A percentile compares a stretch with the other conserved stretches of the same genome.
These are phyloP conservation scores for Bipolaris bicolor DNA, from an alignment of 2,329 filamentous ascomycete species.

Conservation along the genomic window DNA sequence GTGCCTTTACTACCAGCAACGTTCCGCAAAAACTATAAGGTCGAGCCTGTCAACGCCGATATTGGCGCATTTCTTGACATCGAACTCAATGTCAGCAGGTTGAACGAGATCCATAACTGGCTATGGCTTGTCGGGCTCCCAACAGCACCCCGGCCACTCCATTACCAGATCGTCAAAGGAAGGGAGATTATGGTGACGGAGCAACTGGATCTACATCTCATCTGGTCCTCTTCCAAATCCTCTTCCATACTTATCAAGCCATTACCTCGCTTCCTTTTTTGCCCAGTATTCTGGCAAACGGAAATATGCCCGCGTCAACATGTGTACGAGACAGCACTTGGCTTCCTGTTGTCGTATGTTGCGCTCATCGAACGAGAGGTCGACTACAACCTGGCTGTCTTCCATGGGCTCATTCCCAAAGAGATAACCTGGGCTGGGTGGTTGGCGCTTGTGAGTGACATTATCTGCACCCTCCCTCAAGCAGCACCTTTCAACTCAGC, in stretches of 20 bases:
- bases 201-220: slow-evolving; percentile 30
- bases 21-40: slow-evolving; percentile 22
- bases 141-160: slow-evolving; percentile 23
- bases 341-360: slow-evolving; percentile 28
- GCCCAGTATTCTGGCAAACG: slow-evolving; percentile 25
- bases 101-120: slow-evolving; percentile 27
- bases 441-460: slow-evolving; percentile 22
- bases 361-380: slow-evolving; percentile 30
- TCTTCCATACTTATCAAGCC: slow-evolving; percentile 30
- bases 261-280: slow-evolving; percentile 28
- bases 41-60: slow-evolving; percentile 22
- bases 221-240: slow-evolving; percentile 23
- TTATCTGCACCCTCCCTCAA: slow-evolving; percentile 2
- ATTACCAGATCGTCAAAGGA: slow-evolving; percentile 30
- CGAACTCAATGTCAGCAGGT: slow-evolving; percentile 24
- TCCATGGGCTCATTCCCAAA: slow-evolving; percentile 23
- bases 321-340: slow-evolving; percentile 27
- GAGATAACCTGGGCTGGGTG: slow-evolving; percentile 30
- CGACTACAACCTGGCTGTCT: slow-evolving; percentile 26
- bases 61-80: slow-evolving; percentile 21
- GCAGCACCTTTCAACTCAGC: neutral
- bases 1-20: slow-evolving; percentile 24
- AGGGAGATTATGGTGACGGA: slow-evolving; percentile 29
- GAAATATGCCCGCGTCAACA: slow-evolving; percentile 22
- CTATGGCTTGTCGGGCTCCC: slow-evolving; percentile 31